These are phyloP conservation scores for Verruconis gallopava DNA, from an alignment of 2,329 filamentous ascomycete species.

Conservation along the genomic window DNA sequence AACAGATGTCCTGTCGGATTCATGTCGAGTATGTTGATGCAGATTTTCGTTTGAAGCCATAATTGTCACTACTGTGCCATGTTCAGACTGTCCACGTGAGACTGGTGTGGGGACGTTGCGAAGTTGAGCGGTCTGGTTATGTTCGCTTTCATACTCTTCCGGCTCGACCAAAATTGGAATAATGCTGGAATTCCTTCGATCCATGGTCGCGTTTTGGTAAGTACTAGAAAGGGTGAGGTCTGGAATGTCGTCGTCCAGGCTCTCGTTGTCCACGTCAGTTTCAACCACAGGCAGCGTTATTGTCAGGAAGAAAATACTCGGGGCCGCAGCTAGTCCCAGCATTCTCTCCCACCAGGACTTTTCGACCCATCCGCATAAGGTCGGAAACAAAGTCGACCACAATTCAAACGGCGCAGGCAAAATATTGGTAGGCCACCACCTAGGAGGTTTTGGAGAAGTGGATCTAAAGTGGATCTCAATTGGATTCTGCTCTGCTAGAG, in stretches of 20 bases:
- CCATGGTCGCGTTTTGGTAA: not conserved
- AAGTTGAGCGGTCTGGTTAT: not conserved
- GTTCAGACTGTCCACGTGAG: not conserved
- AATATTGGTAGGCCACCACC: conserved; percentile 70
- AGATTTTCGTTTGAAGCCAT: conserved; percentile 19
- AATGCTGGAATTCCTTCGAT: not conserved
- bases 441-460: conserved; percentile 27
- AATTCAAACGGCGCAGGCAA: conserved; percentile 37
- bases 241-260: conserved; percentile 32
- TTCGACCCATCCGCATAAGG: conserved; percentile 64
- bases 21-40: conserved; percentile 11
- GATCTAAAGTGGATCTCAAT: not conserved
- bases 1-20: too few relatives aligned
- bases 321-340: conserved; percentile 70
- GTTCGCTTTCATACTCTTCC: not conserved
- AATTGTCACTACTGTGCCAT: conserved; percentile 20
- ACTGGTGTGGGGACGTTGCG: not conserved
- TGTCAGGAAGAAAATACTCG: conserved; percentile 79
- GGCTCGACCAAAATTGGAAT: conserved; percentile 5
- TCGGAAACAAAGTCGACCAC: conserved; percentile 69
- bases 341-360: conserved; percentile 79
- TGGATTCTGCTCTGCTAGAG: not conserved
- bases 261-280: conserved; percentile 40
- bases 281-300: conserved; percentile 89
- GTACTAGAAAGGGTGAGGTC: conserved; percentile 20